These are phyloP conservation scores for Alternaria gansuensis DNA, from an alignment of 2,329 filamentous ascomycete species.

Conservation along the genomic window DNA sequence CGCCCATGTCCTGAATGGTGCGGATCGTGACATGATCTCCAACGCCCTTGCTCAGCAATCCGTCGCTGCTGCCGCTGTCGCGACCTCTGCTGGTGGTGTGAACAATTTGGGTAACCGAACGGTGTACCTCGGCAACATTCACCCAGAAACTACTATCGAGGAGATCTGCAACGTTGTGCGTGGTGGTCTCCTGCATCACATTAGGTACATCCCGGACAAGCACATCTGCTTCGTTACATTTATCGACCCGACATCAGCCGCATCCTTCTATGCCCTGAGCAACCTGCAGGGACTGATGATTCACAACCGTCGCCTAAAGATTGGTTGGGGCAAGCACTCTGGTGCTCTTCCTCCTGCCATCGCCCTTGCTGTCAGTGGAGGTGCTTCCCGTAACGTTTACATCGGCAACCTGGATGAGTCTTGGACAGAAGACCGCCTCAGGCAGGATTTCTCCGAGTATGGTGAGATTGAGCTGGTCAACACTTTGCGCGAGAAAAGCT, in stretches of 20 bases:
- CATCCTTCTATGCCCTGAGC: constrained; percentile 96
- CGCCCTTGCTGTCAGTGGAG: constrained; percentile 92
- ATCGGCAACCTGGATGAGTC: constrained; percentile 97
- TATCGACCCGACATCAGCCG: constrained; percentile 96
- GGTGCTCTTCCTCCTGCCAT: constrained; percentile 95
- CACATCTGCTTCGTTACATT: constrained; percentile 99
- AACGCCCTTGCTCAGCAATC: constrained; percentile 97
- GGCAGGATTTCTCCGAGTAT: constrained; percentile 96
- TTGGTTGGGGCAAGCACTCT: constrained; percentile 99
- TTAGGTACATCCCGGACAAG: constrained; percentile 99
- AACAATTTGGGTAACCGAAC: constrained; percentile 98
- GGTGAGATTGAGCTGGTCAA: constrained; percentile 99
- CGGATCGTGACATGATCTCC: constrained; percentile 95
- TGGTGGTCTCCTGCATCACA: constrained; percentile 93
- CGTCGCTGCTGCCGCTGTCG: constrained; percentile 93
- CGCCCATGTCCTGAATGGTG: constrained; percentile 93
- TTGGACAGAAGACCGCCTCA: constrained; percentile 94
- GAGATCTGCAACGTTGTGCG: constrained; percentile 99
- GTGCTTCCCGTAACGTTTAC: constrained; percentile 98
- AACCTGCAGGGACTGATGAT: constrained; percentile 99
- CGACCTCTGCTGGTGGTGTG: constrained; percentile 93
- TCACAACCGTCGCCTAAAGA: constrained; percentile 96
- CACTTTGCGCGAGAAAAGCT: constrained; percentile 96
- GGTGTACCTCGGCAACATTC: constrained; percentile 97
- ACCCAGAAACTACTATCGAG: constrained; percentile 98